Percentiles rank a stretch among this genome's conserved stretches.
Evolutionary conservation across 495 filamentous ascomycete genomes (phyloP).

Genomic region (Alectoria sarmentosa): DNA sequence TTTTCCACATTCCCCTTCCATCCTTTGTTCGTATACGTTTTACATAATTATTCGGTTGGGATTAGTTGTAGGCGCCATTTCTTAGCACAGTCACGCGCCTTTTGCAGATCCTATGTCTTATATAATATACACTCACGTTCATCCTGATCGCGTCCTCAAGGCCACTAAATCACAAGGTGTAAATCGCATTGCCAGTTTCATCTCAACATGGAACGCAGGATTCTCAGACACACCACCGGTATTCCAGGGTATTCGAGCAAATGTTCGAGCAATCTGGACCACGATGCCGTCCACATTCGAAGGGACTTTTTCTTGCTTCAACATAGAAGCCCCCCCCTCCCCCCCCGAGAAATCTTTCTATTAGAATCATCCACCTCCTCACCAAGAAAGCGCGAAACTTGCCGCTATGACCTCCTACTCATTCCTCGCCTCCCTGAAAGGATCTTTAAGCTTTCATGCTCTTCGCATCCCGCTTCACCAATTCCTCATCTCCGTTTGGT

Average conservation of each 20-base stretch:
- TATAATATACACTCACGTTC: neutral
- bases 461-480: neutral
- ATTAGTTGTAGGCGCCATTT: neutral
- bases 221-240: neutral
- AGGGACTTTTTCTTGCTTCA: neutral
- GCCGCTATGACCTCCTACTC: neutral
- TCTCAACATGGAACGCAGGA: neutral
- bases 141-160: neutral
- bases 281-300: neutral
- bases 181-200: neutral
- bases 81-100: neutral
- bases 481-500: neutral
- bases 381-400: neutral
- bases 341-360: neutral
- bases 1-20: neutral
- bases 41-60: neutral
- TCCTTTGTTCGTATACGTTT: neutral
- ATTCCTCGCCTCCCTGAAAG: neutral
- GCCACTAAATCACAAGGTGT: neutral
- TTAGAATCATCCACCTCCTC: neutral
- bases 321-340: neutral
- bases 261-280: neutral
- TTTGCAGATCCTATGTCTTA: neutral
- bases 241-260: neutral
- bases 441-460: neutral